phyloP scores from a whole-genome alignment of 2,329 filamentous ascomycete species.

The Cytospora piceae region DNA sequence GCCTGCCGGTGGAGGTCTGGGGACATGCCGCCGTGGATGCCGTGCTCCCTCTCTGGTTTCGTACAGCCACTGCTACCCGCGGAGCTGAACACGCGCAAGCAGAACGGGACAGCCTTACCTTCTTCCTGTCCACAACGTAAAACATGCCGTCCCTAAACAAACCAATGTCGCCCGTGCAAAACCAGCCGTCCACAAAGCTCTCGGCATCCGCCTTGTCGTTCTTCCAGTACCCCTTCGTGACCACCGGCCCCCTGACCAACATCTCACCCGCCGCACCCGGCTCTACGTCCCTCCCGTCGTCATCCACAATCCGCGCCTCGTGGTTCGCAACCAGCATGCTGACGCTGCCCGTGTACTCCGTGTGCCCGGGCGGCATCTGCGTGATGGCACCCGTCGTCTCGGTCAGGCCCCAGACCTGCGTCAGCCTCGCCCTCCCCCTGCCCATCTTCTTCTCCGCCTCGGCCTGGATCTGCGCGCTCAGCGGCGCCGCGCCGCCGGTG shows the following conservation, averaged over 20 bases:
- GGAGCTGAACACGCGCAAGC: background rate
- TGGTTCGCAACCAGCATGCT: conserved; percentile 45
- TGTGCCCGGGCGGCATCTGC: conserved; percentile 44
- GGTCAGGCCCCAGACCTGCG: conserved; percentile 62
- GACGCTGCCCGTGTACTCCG: conserved; percentile 53
- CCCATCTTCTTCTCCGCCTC: conserved; percentile 55
- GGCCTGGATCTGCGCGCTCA: conserved; percentile 57
- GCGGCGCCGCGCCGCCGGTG: conserved; percentile 58
- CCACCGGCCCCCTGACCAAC: conserved; percentile 70
- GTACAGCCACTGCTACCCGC: too few relatives aligned
- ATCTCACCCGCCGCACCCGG: conserved; percentile 59
- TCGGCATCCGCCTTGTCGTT: conserved; percentile 68
- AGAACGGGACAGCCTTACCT: conserved; percentile 45
- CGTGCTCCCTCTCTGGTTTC: too few relatives aligned
- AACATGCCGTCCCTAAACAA: conserved; percentile 71
- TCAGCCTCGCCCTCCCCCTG: conserved; percentile 44
- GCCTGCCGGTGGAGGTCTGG: background rate
- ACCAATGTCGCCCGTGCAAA: conserved; percentile 80
- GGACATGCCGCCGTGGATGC: background rate
- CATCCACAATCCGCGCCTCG: conserved; percentile 44
- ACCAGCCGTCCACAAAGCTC: conserved; percentile 65
- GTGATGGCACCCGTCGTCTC: conserved; percentile 58
- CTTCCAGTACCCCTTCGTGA: conserved; percentile 73
- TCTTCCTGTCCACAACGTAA: conserved; percentile 80
- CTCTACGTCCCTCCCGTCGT: conserved; percentile 44